phyloP scores from a whole-genome alignment of 306 rosid genomes.

The Luffa aegyptiaca region DNA sequence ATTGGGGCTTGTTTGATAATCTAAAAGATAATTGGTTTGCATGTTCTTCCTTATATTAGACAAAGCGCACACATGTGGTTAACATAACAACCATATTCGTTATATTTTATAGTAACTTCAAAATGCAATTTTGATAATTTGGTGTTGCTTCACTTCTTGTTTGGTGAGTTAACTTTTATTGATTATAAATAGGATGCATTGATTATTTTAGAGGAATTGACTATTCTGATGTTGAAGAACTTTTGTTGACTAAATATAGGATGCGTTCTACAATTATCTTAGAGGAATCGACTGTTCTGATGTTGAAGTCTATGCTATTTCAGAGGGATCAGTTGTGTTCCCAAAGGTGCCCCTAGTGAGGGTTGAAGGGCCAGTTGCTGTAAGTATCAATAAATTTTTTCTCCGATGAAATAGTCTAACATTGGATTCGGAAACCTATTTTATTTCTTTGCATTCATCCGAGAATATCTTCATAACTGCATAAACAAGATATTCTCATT shows the following conservation, averaged over 20 bases:
- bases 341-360: slow-evolving; percentile 89
- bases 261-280: slow-evolving; percentile 77
- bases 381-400: slow-evolving; percentile 30
- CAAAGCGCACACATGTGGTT: neutral
- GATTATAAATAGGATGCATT: slow-evolving; percentile 57
- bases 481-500: neutral
- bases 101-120: neutral
- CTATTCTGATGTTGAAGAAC: slow-evolving; percentile 70
- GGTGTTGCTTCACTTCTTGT: neutral
- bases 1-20: neutral
- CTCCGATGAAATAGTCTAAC: neutral
- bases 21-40: neutral
- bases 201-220: slow-evolving; percentile 69
- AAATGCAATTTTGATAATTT: neutral
- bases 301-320: slow-evolving; percentile 77
- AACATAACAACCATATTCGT: slow-evolving; percentile 3
- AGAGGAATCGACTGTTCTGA: slow-evolving; percentile 79
- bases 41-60: neutral
- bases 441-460: slow-evolving; percentile 1
- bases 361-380: slow-evolving; percentile 95
- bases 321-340: slow-evolving; percentile 91
- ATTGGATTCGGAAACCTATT: neutral
- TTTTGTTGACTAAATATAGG: slow-evolving; percentile 43
- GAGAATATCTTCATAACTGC: neutral
- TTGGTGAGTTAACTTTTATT: neutral